Conservation (phyloP, 73 alveolate genomes). For the Loxodes magnus region DNA sequence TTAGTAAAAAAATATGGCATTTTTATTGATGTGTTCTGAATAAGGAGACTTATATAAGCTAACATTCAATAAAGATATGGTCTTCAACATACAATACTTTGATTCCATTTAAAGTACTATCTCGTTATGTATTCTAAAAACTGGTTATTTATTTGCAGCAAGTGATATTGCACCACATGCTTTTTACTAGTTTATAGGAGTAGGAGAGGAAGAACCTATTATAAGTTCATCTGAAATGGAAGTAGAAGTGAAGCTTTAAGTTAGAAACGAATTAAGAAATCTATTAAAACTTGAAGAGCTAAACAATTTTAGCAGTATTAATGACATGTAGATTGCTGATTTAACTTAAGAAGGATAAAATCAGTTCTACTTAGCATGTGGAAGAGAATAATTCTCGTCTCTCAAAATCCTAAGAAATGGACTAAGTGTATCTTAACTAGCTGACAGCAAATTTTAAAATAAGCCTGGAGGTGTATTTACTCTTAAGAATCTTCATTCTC, state of each 20-base stretch:
- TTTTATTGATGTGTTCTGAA: conserved; percentile 88
- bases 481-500: conserved; percentile 65
- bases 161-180: conserved; percentile 91
- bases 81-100: conserved; percentile 70
- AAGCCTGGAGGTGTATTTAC: conserved; percentile 94
- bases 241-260: conserved; percentile 17
- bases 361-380: conserved; percentile 87
- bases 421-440: conserved; percentile 81
- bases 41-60: conserved; percentile 93
- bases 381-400: conserved; percentile 84
- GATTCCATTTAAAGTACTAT: conserved; percentile 89
- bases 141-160: conserved; percentile 88
- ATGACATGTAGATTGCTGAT: conserved; percentile 87
- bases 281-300: conserved; percentile 34
- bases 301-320: conserved; percentile 55
- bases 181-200: conserved; percentile 52
- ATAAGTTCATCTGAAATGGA: conserved; percentile 45
- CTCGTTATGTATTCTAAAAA: conserved; percentile 70
- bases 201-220: conserved; percentile 74
- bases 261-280: conserved; percentile 41
- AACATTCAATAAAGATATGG: conserved; percentile 44
- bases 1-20: conserved; percentile 63
- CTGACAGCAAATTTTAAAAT: conserved; percentile 80
- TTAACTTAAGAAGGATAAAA: conserved; percentile 84
- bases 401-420: conserved; percentile 93